phyloP scores from a whole-genome alignment of 352 stramenopile species.

The Aphanomyces stellatus region DNA sequence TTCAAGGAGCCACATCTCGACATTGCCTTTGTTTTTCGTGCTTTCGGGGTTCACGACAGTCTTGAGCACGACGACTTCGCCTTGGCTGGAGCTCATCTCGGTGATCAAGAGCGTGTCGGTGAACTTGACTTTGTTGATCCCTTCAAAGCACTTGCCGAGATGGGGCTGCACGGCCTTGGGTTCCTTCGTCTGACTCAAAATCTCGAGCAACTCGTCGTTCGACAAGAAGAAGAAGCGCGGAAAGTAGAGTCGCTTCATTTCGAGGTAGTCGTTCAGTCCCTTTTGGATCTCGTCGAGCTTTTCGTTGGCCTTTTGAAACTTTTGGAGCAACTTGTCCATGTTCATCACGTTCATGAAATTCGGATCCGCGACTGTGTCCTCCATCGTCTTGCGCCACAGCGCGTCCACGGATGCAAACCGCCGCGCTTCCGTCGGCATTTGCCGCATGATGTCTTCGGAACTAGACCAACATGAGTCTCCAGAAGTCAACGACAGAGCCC shows the following conservation, averaged over 20 bases:
- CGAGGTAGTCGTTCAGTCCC: constrained; percentile 89
- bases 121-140: constrained; percentile 88
- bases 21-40: constrained; percentile 89
- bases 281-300: constrained; percentile 94
- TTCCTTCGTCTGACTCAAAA: constrained; percentile 91
- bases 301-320: constrained; percentile 90
- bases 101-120: constrained; percentile 88
- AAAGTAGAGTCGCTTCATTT: constrained; percentile 91
- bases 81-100: constrained; percentile 90
- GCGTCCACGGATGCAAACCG: constrained; percentile 85
- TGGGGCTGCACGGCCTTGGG: constrained; percentile 88
- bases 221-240: constrained; percentile 94
- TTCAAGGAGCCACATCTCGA: constrained; percentile 92
- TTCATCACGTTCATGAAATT: constrained; percentile 86
- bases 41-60: constrained; percentile 86
- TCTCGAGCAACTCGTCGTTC: constrained; percentile 91
- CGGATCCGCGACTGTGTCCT: constrained; percentile 79
- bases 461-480: constrained; percentile 1
- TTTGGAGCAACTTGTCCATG: constrained; percentile 85
- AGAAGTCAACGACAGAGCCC: constrained; percentile 42
- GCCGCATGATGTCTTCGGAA: constrained; percentile 92
- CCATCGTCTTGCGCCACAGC: constrained; percentile 89
- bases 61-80: constrained; percentile 81
- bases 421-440: constrained; percentile 89
- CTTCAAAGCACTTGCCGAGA: constrained; percentile 86